Base-by-base conservation (phyloP, 2,329 filamentous ascomycete genomes). In the Hypoxylon sp. region DNA sequence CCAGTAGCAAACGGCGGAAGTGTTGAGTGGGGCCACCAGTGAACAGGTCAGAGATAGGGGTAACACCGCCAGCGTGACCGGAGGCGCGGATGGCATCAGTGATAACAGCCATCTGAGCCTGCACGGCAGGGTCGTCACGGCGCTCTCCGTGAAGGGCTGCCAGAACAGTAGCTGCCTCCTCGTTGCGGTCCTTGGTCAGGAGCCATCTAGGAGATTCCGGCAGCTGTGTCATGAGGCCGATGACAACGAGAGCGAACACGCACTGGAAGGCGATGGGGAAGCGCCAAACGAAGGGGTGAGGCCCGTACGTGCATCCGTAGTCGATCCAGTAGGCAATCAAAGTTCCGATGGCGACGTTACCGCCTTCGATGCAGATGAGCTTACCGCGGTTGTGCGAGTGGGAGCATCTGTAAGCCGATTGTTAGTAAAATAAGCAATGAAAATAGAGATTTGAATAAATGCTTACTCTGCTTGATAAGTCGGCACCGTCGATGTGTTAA, bases 11-110 rank as follows among this genome's bases (percentile, higher is more conserved):
- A 29, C 89, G 85, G 3, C 89, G 85, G 78, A 90, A 85, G 72
- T 91, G 87, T 77, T 91, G 89, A 0, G 87, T 89, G 75, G 87
- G 88, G 64, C 89, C 88, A 52, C 83, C 82, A 1, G 88, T 89
- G 73, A 89, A 84, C 2, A 90, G 82, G 1, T 86, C 84, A 62
- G 62, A 69, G 19, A 78, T 73, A 10, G 72, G 70, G 2, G 77
- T 78, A 35, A 74, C 71, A 44, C 77, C 76, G 13, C 76, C 75
- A 1, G 67, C 65, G 57, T 78, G 76, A 10, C 78, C 78, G 5
- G 77, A 75, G 7, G 75, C 74, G 2, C 72, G 71, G 57, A 79
- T 77, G 6, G 78, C 78, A 21, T 78, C 76, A 13, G 69, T 66
- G 62, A 79, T 75, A 48, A 80, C 84, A 71, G 83, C 83, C 70